phyloP scores from a whole-genome alignment of 805 yeast species.

The Ogataea paradorogensis region DNA sequence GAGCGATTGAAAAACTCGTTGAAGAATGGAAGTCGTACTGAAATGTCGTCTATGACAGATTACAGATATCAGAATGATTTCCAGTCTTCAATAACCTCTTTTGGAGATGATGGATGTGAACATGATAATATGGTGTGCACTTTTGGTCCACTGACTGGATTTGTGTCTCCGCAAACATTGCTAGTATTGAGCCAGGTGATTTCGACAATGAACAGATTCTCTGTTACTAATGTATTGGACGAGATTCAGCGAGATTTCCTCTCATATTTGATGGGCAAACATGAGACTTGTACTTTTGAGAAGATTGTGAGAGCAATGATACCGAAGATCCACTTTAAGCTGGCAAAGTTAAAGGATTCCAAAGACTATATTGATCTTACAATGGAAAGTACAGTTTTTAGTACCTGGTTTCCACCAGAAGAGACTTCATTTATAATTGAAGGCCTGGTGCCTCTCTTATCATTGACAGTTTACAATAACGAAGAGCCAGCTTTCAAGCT shows the following conservation, averaged over 20 bases:
- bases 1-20: slow-evolving; percentile 16
- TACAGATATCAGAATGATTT: background rate
- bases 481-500: slow-evolving; percentile 12
- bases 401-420: slow-evolving; percentile 22
- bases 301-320: slow-evolving; percentile 46
- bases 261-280: slow-evolving; percentile 32
- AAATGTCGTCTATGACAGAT: slow-evolving; percentile 3
- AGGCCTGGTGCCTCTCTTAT: slow-evolving; percentile 9
- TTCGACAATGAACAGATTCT: slow-evolving; percentile 37
- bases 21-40: slow-evolving; percentile 9
- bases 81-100: background rate
- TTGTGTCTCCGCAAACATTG: slow-evolving; percentile 40
- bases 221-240: slow-evolving; percentile 57
- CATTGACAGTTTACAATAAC: slow-evolving; percentile 11
- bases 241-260: slow-evolving; percentile 60
- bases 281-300: slow-evolving; percentile 29
- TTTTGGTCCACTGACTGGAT: slow-evolving; percentile 48
- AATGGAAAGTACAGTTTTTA: slow-evolving; percentile 37
- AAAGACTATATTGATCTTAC: slow-evolving; percentile 31
- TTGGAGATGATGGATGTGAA: slow-evolving; percentile 37
- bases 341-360: slow-evolving; percentile 13
- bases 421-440: background rate
- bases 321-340: slow-evolving; percentile 38
- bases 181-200: slow-evolving; percentile 29
- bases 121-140: slow-evolving; percentile 55